Base-by-base conservation (phyloP, 192 early-diverging fungal species). In the Coemansia sp. region DNA sequence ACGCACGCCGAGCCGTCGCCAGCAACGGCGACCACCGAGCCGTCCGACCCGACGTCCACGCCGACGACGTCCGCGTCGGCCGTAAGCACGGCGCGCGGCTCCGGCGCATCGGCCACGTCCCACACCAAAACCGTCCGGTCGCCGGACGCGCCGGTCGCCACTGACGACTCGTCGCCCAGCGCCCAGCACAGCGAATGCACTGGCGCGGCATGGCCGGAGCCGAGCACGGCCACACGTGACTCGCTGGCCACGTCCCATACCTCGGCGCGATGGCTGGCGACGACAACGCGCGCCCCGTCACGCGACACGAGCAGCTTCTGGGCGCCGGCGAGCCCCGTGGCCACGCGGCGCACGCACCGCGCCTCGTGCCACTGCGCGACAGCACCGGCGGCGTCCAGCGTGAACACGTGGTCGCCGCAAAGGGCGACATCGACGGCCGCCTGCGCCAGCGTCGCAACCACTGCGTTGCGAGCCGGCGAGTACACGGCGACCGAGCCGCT, bases 51-150 rank as follows among this genome's bases (percentile, higher is more conserved):
- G 35, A 67, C 77, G 26, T 80, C 72, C 11, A 68, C n/a, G n/a
- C 37, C 22, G 41, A 53, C 19, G 10, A 66, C 65, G 35, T 70
- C 68, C 42, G 60, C 63, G 42, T 70, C 77, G 17, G 60, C 40
- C 14, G 41, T 43, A 36, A 80, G 60, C 15, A 68, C 63, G 3
- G 67, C 71, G 14, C 48, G 58, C 3, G 65, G 58, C 18, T 39
- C 35, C n/a, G 53, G 5, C n/a, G 43, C 42, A 12, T 38, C 61
- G 7, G 34, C 33, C 1, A 35, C 14, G n/a, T 70, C 71, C 72
- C 77, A 74, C 18, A 80, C 65, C 8, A 67, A 54, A n/a, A 80
- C 67, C 24, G 63, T 44, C 8, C 77, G 67, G 48, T 80, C 77
- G 56, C 32, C 40, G 6, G 56, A 32, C 1, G 77, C 77, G 0